phyloP scores from a whole-genome alignment of 176 grass and related monocot species.

The Rhynchospora tenuis region DNA sequence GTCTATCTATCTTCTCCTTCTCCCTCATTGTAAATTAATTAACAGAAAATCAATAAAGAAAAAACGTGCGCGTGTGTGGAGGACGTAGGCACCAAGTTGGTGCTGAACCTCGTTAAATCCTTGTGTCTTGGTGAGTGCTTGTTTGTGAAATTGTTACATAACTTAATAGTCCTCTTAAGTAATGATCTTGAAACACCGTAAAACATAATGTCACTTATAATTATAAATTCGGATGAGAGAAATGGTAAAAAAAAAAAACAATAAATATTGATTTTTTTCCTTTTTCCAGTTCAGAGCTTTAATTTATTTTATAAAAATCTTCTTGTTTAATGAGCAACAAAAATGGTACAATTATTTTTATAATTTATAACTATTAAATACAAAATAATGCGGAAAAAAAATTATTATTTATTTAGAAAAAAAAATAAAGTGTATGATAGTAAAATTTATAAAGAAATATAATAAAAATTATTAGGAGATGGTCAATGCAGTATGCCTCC shows the following conservation, averaged over 20 bases:
- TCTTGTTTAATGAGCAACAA: not conserved
- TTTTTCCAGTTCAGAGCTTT: not conserved
- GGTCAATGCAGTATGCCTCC: not conserved
- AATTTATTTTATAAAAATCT: not conserved
- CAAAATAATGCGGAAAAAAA: not conserved
- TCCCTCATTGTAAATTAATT: too few relatives aligned
- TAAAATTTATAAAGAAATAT: not conserved
- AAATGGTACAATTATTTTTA: not conserved
- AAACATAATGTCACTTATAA: not conserved
- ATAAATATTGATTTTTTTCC: not conserved
- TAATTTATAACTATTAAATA: not conserved
- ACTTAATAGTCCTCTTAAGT: not conserved
- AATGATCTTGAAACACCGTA: not conserved
- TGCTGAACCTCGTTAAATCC: too few relatives aligned
- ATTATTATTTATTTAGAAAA: not conserved
- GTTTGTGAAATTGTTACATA: too few relatives aligned
- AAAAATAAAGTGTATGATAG: not conserved
- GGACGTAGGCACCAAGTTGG: too few relatives aligned
- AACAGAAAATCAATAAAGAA: too few relatives aligned
- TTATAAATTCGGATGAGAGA: too few relatives aligned
- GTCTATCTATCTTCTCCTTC: too few relatives aligned
- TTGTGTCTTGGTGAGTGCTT: too few relatives aligned
- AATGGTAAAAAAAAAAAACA: too few relatives aligned
- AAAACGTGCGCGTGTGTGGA: too few relatives aligned
- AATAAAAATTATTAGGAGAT: not conserved